These are phyloP conservation scores for Schoenoplectus triqueter DNA, from an alignment of 202 grass and related monocot species.

Conservation along the genomic window DNA sequence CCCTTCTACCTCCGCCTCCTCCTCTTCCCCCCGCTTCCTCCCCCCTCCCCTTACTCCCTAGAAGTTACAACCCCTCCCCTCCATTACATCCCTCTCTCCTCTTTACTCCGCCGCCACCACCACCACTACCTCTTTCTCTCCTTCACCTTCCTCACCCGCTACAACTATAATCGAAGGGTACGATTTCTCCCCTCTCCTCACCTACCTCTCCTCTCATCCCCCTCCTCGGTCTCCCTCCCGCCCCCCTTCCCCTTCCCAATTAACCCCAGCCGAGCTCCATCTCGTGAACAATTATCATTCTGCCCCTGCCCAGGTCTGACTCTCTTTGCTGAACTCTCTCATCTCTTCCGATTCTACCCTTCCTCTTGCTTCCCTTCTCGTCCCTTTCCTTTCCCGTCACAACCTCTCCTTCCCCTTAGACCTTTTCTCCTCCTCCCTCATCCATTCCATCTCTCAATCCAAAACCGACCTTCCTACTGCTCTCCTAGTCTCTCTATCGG, in stretches of 20 bases:
- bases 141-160: background rate
- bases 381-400: constrained; percentile 65
- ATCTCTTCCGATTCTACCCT: constrained; percentile 63
- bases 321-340: constrained; percentile 60
- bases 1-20: constrained; percentile 29
- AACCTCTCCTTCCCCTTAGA: constrained; percentile 74
- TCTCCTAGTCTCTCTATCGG: constrained; percentile 57
- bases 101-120: constrained; percentile 14
- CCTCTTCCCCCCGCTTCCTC: constrained; percentile 44
- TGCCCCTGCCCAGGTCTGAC: constrained; percentile 72
- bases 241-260: constrained; percentile 39
- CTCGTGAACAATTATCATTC: constrained; percentile 65
- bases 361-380: constrained; percentile 60
- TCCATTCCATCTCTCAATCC: constrained; percentile 65
- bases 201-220: constrained; percentile 56
- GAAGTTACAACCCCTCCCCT: constrained; percentile 15
- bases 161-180: constrained; percentile 45
- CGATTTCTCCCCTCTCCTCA: constrained; percentile 74
- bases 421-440: constrained; percentile 61
- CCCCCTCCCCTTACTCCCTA: constrained; percentile 40
- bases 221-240: constrained; percentile 31
- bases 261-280: constrained; percentile 48
- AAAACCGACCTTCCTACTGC: constrained; percentile 59
- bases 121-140: constrained; percentile 18
- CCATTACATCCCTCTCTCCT: constrained; percentile 19